Evolutionary conservation across 257 asterid genomes (phyloP).

Genomic region (Plantago elongata): DNA sequence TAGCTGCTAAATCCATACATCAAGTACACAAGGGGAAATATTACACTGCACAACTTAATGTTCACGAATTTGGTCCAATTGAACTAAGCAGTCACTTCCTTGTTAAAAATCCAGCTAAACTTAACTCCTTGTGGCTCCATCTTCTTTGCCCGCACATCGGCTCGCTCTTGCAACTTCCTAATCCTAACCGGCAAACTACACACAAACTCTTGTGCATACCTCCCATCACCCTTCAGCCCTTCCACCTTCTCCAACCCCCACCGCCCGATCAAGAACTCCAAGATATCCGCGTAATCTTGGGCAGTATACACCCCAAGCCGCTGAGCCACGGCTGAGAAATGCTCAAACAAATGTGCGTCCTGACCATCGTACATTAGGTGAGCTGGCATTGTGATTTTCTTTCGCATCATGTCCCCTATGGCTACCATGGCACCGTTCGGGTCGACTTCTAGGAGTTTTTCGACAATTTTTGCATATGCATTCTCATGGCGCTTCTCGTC

Average conservation of each 20-base stretch:
- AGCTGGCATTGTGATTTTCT: slow-evolving; percentile 33
- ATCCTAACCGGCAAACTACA: slow-evolving; percentile 26
- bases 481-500: slow-evolving; percentile 41
- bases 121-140: background rate
- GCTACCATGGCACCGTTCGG: slow-evolving; percentile 28
- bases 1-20: background rate
- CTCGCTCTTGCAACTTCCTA: slow-evolving; percentile 16
- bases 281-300: slow-evolving; percentile 24
- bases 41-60: background rate
- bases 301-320: slow-evolving; percentile 22
- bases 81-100: slow-evolving; percentile 8
- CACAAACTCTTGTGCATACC: slow-evolving; percentile 31
- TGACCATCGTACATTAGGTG: slow-evolving; percentile 34
- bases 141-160: slow-evolving; percentile 22
- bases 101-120: slow-evolving; percentile 37
- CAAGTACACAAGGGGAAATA: background rate
- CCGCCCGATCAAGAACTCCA: slow-evolving; percentile 29
- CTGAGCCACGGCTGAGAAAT: slow-evolving; percentile 20
- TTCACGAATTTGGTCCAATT: background rate
- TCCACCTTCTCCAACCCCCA: slow-evolving; percentile 31
- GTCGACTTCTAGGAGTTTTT: slow-evolving; percentile 30
- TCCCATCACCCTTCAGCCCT: slow-evolving; percentile 22
- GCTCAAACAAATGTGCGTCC: slow-evolving; percentile 25
- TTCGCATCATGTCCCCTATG: slow-evolving; percentile 37
- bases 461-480: slow-evolving; percentile 23